Evolutionary conservation across 1,284 basidiomycete genomes (phyloP), one percentile per base, ranked within the genome.

Genomic region (Moesziomyces parantarcticus): DNA sequence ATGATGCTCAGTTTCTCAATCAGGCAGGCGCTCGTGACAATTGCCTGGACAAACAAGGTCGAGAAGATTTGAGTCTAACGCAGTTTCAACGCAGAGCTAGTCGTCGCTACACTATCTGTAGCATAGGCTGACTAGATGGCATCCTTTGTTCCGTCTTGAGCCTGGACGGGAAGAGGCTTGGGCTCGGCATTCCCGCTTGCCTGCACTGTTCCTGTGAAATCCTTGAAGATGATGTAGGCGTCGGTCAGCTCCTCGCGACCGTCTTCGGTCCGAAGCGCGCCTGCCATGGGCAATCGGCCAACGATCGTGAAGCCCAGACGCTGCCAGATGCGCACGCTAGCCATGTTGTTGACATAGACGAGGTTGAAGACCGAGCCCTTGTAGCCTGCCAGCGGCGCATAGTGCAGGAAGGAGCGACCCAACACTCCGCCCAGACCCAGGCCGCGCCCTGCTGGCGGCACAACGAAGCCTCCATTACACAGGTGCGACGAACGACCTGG

Each of bases 361-460:
- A 97, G 88, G 83, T 97, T 97, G 87, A 97, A 97, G 18, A 97
- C 92, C 76, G 91, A 93, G 0, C 89, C 92, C 75, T 89, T 87
- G 86, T 95, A 97, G 10, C 94, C 87, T 55, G 73, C 62, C 18
- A 36, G 23, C 22, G 70, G 80, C 9, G 89, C 95, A 77, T 92
- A 94, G 81, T 92, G 85, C 13, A 96, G 86, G 85, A 90, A 97
- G 5, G 92, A 92, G 66, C 88, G 88, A 1, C 91, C 94, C 29
- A 97, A 88, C 2, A 89, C 86, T 34, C 86, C 85, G 13, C 93
- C 94, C 70, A 92, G 88, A 41, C 92, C 90, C 41, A 87, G 85
- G 5, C 89, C 90, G 26, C 93, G 88, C 52, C 90, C 89, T 0
- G 80, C 71, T 3, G 88, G 87, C 9, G 91, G 90, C 3, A 97